phyloP scores from a whole-genome alignment of 2,329 filamentous ascomycete species.

The Aphanocladium album region DNA sequence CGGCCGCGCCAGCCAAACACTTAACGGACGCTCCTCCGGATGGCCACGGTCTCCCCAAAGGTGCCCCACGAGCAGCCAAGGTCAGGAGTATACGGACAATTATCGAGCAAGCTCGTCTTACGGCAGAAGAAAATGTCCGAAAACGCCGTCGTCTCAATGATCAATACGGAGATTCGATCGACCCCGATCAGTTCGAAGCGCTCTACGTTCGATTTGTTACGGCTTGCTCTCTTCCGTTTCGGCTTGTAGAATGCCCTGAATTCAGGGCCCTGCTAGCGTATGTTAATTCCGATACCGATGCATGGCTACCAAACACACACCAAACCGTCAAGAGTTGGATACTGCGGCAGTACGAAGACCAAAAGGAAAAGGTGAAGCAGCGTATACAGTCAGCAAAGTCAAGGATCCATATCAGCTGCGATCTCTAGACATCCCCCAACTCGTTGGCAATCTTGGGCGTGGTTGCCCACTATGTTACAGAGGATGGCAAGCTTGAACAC shows the following conservation, averaged over 20 bases:
- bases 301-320: background rate
- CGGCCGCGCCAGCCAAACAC: slow-evolving; percentile 13
- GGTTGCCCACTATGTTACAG: slow-evolving; percentile 13
- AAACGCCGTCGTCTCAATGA: slow-evolving; percentile 12
- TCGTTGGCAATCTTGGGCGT: background rate
- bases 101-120: slow-evolving; percentile 9
- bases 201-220: background rate
- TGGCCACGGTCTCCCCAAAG: slow-evolving; percentile 10
- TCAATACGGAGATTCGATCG: slow-evolving; percentile 10
- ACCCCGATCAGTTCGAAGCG: slow-evolving; percentile 9
- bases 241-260: background rate
- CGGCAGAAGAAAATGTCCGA: slow-evolving; percentile 10
- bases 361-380: background rate
- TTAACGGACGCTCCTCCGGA: slow-evolving; percentile 14
- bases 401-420: background rate
- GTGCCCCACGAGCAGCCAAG: slow-evolving; percentile 3
- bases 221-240: background rate
- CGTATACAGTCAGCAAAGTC: background rate
- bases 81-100: slow-evolving; percentile 9
- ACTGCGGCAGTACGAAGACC: background rate
- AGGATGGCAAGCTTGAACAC: slow-evolving; percentile 11
- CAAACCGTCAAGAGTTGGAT: background rate
- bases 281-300: background rate
- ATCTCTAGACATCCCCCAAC: slow-evolving; percentile 6
- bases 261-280: background rate